Evolutionary conservation across 345 rosid species (phyloP).

Genomic region (Populus euphratica): DNA sequence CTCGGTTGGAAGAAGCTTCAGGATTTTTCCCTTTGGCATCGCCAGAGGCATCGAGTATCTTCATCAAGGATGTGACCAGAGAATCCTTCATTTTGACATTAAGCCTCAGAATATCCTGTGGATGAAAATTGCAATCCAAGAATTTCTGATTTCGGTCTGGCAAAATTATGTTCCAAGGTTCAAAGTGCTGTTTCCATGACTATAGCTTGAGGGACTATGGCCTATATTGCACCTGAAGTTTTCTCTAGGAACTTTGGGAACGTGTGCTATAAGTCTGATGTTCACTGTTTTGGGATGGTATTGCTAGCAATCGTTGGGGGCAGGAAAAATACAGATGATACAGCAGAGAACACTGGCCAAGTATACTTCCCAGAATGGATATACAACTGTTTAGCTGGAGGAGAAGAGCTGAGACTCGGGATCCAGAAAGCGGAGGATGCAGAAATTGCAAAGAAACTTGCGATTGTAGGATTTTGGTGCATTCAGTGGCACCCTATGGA

Average conservation of each 20-base stretch:
- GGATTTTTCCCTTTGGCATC: slow-evolving; percentile 13
- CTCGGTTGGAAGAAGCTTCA: slow-evolving; percentile 14
- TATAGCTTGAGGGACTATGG: slow-evolving; percentile 15
- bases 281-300: slow-evolving; percentile 15
- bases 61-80: slow-evolving; percentile 16
- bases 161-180: slow-evolving; percentile 12
- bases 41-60: slow-evolving; percentile 21
- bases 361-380: slow-evolving; percentile 11
- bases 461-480: slow-evolving; percentile 16
- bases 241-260: slow-evolving; percentile 15
- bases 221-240: slow-evolving; percentile 15
- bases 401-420: slow-evolving; percentile 2
- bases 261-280: slow-evolving; percentile 8
- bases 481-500: slow-evolving; percentile 11
- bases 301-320: slow-evolving; percentile 9
- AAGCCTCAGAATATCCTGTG: slow-evolving; percentile 11
- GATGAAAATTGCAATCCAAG: slow-evolving; percentile 16
- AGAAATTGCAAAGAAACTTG: slow-evolving; percentile 4
- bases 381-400: slow-evolving; percentile 4
- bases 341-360: background rate
- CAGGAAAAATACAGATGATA: slow-evolving; percentile 1
- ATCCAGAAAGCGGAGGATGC: background rate
- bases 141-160: slow-evolving; percentile 21
- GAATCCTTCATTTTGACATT: slow-evolving; percentile 13
- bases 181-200: slow-evolving; percentile 7